These are phyloP conservation scores for Dioscorea cayenensis DNA, from an alignment of 116 monocot genomes.

Conservation along the genomic window DNA sequence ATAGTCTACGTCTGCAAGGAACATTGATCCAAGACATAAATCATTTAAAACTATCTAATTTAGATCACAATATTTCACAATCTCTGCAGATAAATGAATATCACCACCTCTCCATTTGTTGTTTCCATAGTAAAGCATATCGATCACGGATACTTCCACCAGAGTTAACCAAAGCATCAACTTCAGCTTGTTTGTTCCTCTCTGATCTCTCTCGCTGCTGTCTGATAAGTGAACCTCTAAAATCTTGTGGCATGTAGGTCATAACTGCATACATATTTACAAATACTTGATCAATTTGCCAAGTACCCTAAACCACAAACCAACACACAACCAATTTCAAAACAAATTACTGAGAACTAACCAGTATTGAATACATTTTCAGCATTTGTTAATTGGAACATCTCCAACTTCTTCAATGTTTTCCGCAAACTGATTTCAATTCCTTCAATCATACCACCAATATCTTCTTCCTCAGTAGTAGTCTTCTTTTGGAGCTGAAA, in stretches of 20 bases:
- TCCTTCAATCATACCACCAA: constrained; percentile 27
- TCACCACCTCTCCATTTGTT: constrained; percentile 94
- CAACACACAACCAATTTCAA: too few species aligned
- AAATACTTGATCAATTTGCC: constrained; percentile 15
- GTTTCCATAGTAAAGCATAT: constrained; percentile 85
- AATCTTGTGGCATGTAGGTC: constrained; percentile 99
- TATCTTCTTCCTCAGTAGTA: constrained; percentile 49
- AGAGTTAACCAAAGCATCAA: constrained; percentile 81
- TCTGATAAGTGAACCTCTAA: constrained; percentile 80
- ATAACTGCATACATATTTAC: constrained; percentile 73
- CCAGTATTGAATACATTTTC: constrained; percentile 89
- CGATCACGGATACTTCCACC: constrained; percentile 90
- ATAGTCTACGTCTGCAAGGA: constrained; percentile 64
- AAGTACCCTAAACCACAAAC: neutral
- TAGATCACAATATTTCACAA: neutral
- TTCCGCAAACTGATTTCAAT: constrained; percentile 41
- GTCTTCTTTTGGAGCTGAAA: constrained; percentile 57
- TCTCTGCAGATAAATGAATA: neutral
- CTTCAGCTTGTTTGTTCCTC: constrained; percentile 79
- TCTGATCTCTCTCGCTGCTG: constrained; percentile 94
- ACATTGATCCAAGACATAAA: constrained; percentile 3
- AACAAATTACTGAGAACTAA: constrained; percentile 11
- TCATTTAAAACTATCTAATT: neutral
- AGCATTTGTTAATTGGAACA: constrained; percentile 79
- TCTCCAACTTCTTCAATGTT: constrained; percentile 51